phyloP scores from a whole-genome alignment of 73 alveolate species.

The Paramecium sonneborni region DNA sequence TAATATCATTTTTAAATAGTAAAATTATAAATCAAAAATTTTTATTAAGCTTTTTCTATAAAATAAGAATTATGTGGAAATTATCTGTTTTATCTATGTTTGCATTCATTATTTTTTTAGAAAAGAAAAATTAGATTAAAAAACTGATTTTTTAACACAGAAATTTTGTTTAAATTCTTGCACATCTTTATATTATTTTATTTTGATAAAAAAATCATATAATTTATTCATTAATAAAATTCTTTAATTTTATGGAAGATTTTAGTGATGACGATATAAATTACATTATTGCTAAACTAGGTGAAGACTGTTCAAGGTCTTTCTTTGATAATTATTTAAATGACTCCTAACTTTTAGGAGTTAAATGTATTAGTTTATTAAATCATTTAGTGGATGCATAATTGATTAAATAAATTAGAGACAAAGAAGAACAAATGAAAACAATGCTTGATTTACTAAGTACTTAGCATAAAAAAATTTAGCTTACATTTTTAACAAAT shows the following conservation, averaged over 20 bases:
- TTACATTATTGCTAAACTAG: neutral
- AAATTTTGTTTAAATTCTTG: neutral
- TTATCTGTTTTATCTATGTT: too few relatives aligned
- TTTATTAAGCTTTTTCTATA: too few relatives aligned
- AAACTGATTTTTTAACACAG: too few relatives aligned
- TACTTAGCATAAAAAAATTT: neutral
- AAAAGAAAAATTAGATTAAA: too few relatives aligned
- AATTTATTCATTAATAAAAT: neutral
- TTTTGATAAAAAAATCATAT: neutral
- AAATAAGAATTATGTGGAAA: too few relatives aligned
- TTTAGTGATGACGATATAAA: neutral
- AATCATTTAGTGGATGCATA: neutral
- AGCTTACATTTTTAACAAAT: neutral
- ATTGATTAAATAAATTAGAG: neutral
- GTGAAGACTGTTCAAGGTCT: neutral
- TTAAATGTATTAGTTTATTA: neutral
- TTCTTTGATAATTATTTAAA: neutral
- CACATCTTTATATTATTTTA: neutral
- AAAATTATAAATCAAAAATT: too few relatives aligned
- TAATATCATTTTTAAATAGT: too few relatives aligned
- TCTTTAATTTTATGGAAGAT: constrained; percentile 19
- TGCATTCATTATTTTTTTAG: too few relatives aligned
- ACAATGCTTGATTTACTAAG: neutral
- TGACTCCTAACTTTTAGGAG: neutral
- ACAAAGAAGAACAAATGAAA: neutral